Evolutionary conservation across 1,139 yeast species (phyloP), one percentile per base, ranked within the genome.

Genomic region (Yamadazyma blattariae): DNA sequence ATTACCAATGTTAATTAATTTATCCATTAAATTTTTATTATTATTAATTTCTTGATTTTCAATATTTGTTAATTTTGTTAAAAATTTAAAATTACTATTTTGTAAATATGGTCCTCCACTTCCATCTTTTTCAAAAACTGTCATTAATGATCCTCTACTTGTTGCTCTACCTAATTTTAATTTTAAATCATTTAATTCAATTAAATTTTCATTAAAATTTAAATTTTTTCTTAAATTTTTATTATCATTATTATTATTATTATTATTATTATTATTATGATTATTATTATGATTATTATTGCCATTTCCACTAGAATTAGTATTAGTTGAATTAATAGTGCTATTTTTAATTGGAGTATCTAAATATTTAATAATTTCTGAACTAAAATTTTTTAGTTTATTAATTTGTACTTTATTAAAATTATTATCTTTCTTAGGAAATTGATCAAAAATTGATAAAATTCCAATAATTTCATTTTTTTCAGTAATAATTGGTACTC

Each of bases 81-180:
- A 56, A 42, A 69, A 69, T 37, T 71, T 54, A 34, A 74, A 64
- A 36, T 59, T 67, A 30, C 63, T 63, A 44, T 73, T 73, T 36
- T 66, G 78, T 3, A 66, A 60, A 45, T 77, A 79, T 11, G 80
- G 74, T 9, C 73, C 71, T 8, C 84, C 84, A 3, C 81, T 73
- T 0, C 83, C 83, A 53, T 78, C 83, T 43, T 69, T 71, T 45
- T 77, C 84, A 52, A 73, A 77, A 1, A 75, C 71, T 1, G 76
- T 60, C 46, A 59, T 58, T 19, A 61, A 51, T 6, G 54, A 39
- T 0, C 63, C 64, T 32, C 59, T 56, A 37, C 72, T 58, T 1
- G 84, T 78, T 3, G 84, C 82, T 52, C 84, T 61, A 0, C 83
- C 84, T 36, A 75, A 57, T 32, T 66, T 57, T 35, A 50, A 40